Conservation (phyloP, 2,329 filamentous ascomycete species). For the Dryadomyces sulphureus region DNA sequence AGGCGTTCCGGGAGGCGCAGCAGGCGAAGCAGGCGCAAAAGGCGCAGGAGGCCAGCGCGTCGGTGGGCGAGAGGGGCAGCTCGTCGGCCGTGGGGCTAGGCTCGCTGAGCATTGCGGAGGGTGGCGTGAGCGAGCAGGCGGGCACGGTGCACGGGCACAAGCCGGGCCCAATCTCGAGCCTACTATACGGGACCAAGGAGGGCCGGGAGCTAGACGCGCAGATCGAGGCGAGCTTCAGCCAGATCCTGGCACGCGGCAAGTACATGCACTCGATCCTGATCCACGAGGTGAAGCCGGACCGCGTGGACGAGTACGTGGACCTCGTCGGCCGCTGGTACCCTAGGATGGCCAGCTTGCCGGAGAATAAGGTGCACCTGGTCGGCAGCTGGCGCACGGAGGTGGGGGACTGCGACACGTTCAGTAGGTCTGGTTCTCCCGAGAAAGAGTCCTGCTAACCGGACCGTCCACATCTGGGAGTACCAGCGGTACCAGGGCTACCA, state of each 20-base stretch:
- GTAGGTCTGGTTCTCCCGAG: conserved; percentile 33
- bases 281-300: conserved; percentile 89
- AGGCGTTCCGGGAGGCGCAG: conserved; percentile 71
- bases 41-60: conserved; percentile 75
- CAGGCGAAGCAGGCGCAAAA: conserved; percentile 47
- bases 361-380: conserved; percentile 91
- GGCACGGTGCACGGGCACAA: conserved; percentile 47
- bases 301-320: conserved; percentile 85
- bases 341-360: conserved; percentile 63
- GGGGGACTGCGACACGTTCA: conserved; percentile 91
- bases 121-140: conserved; percentile 41
- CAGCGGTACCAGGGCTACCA: conserved; percentile 95
- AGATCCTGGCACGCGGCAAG: conserved; percentile 88
- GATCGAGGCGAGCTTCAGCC: conserved; percentile 90
- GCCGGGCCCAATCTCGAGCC: conserved; percentile 59
- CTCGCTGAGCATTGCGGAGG: conserved; percentile 47
- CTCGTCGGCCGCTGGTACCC: conserved; percentile 89
- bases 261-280: conserved; percentile 98
- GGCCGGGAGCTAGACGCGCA: conserved; percentile 88
- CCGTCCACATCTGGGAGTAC: conserved; percentile 99
- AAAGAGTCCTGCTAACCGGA: neutral
- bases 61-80: conserved; percentile 9
- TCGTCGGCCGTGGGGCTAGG: conserved; percentile 28
- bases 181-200: conserved; percentile 96
- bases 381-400: conserved; percentile 98